Conservation (phyloP, 306 rosid genomes). For the Ochetophila trinervis region DNA sequence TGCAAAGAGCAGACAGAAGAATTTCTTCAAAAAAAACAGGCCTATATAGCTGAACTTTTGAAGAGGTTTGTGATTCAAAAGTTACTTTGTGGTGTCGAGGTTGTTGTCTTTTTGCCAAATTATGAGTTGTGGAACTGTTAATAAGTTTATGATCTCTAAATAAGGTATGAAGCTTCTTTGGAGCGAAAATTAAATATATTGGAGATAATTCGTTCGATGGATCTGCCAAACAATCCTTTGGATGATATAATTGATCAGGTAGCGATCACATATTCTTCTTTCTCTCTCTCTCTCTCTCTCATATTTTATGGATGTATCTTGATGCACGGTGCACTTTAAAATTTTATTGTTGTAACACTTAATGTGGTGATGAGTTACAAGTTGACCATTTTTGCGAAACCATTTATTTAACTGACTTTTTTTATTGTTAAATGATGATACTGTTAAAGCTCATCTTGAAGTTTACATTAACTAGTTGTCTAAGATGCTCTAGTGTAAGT, state of each 20-base stretch:
- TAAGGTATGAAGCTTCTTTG: slow-evolving; percentile 79
- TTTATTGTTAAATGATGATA: neutral
- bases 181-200: slow-evolving; percentile 71
- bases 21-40: slow-evolving; percentile 70
- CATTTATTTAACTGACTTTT: neutral
- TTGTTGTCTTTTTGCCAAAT: slow-evolving; percentile 6
- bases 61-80: slow-evolving; percentile 52
- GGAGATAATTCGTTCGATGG: slow-evolving; percentile 77
- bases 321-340: too few relatives aligned
- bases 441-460: neutral
- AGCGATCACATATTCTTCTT: slow-evolving; percentile 21
- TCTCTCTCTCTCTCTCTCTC: neutral
- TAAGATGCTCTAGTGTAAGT: too few relatives aligned
- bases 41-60: slow-evolving; percentile 61
- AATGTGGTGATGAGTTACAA: too few relatives aligned
- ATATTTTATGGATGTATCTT: too few relatives aligned
- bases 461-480: too few relatives aligned
- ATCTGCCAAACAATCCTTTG: slow-evolving; percentile 94
- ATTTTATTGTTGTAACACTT: too few relatives aligned
- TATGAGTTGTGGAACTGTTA: slow-evolving; percentile 14
- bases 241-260: slow-evolving; percentile 98
- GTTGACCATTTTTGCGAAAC: neutral
- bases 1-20: slow-evolving; percentile 94
- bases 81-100: slow-evolving; percentile 25
- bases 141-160: slow-evolving; percentile 25